phyloP scores from a whole-genome alignment of 768 basidiomycete genomes.

The Leccinum sublutescens region DNA sequence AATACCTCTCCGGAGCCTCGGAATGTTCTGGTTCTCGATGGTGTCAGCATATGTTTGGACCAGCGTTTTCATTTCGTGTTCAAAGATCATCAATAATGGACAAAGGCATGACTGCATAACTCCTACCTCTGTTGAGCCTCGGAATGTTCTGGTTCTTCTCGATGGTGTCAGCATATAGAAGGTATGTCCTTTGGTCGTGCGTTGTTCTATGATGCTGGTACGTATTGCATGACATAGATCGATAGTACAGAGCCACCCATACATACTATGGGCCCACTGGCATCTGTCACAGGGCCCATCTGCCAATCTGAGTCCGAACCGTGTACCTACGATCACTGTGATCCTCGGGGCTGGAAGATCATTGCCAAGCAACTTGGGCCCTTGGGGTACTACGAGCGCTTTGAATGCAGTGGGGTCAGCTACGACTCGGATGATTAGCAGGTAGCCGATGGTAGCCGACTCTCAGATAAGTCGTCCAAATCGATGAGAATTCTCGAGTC shows the following conservation, averaged over 20 bases:
- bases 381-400: neutral
- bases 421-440: neutral
- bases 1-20: slow-evolving; percentile 36
- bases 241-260: neutral
- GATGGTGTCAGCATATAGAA: too few relatives aligned
- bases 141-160: too few relatives aligned
- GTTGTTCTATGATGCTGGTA: neutral
- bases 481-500: neutral
- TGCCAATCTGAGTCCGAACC: neutral
- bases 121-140: slow-evolving; percentile 42
- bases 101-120: slow-evolving; percentile 28
- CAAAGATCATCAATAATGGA: too few relatives aligned
- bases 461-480: neutral
- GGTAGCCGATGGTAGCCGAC: neutral
- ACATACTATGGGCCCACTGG: too few relatives aligned
- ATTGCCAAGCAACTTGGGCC: too few relatives aligned
- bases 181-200: neutral
- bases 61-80: slow-evolving; percentile 40
- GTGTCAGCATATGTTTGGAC: too few relatives aligned
- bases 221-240: neutral
- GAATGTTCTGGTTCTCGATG: too few relatives aligned
- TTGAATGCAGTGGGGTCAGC: neutral
- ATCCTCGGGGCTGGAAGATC: too few relatives aligned
- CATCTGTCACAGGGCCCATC: neutral
- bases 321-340: too few relatives aligned